Evolutionary conservation across 352 stramenopile genomes (phyloP).

Genomic region (Phytophthora palmivora): DNA sequence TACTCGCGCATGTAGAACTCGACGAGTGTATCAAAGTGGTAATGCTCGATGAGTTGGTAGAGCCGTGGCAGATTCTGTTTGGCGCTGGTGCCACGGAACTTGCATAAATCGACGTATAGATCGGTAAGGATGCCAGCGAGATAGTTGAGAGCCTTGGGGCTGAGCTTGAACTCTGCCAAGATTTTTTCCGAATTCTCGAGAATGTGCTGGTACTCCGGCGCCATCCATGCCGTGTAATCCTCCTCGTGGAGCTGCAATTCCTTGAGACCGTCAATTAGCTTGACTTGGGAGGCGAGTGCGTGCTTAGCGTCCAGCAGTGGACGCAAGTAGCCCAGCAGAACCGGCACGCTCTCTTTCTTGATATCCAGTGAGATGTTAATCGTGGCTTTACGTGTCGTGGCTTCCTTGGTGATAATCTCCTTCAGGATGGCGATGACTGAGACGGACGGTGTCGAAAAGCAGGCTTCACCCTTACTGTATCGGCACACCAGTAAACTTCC

Average conservation of each 20-base stretch:
- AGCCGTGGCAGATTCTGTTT: constrained; percentile 76
- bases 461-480: constrained; percentile 77
- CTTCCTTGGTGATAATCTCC: constrained; percentile 87
- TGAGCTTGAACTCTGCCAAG: constrained; percentile 73
- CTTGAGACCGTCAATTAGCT: constrained; percentile 87
- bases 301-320: constrained; percentile 77
- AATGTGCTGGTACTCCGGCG: constrained; percentile 83
- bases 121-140: constrained; percentile 83
- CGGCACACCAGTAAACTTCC: constrained; percentile 76
- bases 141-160: constrained; percentile 78
- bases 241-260: constrained; percentile 86
- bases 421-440: constrained; percentile 89
- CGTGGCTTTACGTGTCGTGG: constrained; percentile 77
- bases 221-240: constrained; percentile 76
- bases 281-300: constrained; percentile 74
- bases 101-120: constrained; percentile 87
- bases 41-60: constrained; percentile 84
- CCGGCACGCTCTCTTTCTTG: constrained; percentile 77
- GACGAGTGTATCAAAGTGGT: constrained; percentile 79
- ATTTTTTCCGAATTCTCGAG: constrained; percentile 72
- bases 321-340: constrained; percentile 73
- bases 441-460: constrained; percentile 78
- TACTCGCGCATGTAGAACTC: constrained; percentile 81
- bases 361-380: constrained; percentile 85
- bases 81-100: constrained; percentile 81